Evolutionary conservation across 805 yeast species (phyloP).

Genomic region (Hanseniaspora occidentalis): DNA sequence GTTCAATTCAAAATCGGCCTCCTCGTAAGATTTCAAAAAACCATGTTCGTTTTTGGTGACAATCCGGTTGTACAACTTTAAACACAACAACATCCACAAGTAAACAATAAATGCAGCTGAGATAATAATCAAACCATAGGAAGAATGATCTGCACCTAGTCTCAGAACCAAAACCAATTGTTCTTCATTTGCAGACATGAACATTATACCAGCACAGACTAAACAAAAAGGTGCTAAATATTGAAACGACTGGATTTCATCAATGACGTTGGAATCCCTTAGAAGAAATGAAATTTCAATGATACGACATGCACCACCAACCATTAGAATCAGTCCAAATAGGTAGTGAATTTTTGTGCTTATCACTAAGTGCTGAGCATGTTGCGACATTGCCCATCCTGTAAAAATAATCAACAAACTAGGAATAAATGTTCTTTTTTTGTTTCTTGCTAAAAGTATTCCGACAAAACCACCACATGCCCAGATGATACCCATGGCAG

Average conservation of each 20-base stretch:
- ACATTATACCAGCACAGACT: conserved; percentile 64
- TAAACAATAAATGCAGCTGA: conserved; percentile 64
- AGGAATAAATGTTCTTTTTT: conserved; percentile 65
- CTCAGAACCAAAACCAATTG: conserved; percentile 60
- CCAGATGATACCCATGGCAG: conserved; percentile 94
- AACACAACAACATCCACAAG: conserved; percentile 49
- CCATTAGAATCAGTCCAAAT: conserved; percentile 72
- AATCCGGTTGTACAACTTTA: conserved; percentile 46
- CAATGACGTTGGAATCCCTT: conserved; percentile 40
- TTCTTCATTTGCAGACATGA: conserved; percentile 91
- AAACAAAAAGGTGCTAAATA: conserved; percentile 76
- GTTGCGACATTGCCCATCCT: conserved; percentile 92
- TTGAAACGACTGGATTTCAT: conserved; percentile 58
- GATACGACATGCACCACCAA: conserved; percentile 65
- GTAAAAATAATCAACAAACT: conserved; percentile 73
- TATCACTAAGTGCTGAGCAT: conserved; percentile 59
- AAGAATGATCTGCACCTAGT: conserved; percentile 73
- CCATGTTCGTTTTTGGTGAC: conserved; percentile 9
- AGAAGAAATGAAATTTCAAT: conserved; percentile 72
- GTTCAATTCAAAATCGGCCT: conserved; percentile 5
- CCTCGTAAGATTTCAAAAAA: conserved; percentile 8
- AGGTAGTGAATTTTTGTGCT: conserved; percentile 81
- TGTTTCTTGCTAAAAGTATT: conserved; percentile 56
- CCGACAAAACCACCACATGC: conserved; percentile 92
- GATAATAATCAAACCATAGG: conserved; percentile 60